A percentile compares a stretch with the other conserved stretches of the same genome.
These are phyloP conservation scores for Malania oleifera DNA, from an alignment of 164 flowering plant genomes.

Conservation along the genomic window DNA sequence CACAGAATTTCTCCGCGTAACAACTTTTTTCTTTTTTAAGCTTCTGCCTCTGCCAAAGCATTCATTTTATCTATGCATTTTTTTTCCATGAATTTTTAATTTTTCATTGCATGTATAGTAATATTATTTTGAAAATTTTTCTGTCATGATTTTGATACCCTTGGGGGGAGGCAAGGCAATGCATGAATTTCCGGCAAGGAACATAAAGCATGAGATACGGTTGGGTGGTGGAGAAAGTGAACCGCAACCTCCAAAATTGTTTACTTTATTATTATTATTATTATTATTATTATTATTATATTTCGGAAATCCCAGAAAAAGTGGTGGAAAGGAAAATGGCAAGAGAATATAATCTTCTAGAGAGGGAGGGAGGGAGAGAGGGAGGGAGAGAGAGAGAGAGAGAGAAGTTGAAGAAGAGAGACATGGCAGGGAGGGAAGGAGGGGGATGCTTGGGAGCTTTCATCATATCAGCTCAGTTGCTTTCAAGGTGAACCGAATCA, in stretches of 20 bases:
- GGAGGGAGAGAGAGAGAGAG: conserved; percentile 10
- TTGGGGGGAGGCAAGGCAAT: not conserved
- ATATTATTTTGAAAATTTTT: conserved; percentile 5
- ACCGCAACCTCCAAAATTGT: conserved; percentile 6
- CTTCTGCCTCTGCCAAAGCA: too few species aligned
- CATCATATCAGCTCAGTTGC: conserved; percentile 37
- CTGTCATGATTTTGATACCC: not conserved
- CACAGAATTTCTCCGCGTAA: too few species aligned
- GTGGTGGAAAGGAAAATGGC: not conserved
- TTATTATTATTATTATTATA: not conserved
- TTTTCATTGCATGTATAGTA: too few species aligned
- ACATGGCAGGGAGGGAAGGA: conserved; percentile 27
- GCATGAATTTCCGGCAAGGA: conserved; percentile 2
- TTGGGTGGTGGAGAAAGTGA: not conserved
- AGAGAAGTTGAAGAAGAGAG: conserved; percentile 15
- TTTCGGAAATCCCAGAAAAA: not conserved
- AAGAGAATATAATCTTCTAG: conserved; percentile 5
- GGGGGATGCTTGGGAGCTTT: conserved; percentile 20
- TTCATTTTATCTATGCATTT: not conserved
- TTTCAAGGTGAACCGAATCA: conserved; percentile 44
- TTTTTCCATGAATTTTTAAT: not conserved
- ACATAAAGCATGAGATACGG: conserved; percentile 4
- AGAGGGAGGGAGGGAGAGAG: conserved; percentile 9
- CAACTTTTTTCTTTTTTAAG: too few species aligned
- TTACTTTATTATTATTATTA: too few species aligned